Conservation (phyloP, 768 basidiomycete species). For the Auriscalpium vulgare region DNA sequence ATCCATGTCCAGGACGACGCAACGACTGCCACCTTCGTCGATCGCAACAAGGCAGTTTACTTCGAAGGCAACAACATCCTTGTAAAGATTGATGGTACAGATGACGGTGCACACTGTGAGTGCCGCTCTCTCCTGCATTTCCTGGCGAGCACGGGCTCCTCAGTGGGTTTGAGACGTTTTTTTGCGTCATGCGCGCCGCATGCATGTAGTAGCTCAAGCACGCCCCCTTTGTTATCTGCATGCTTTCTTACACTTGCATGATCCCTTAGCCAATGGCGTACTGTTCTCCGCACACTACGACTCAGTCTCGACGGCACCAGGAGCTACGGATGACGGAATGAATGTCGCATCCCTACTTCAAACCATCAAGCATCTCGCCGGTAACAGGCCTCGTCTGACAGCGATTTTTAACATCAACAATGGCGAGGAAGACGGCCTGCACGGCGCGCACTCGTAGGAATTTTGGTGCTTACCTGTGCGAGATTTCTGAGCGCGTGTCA, state of each 20-base stretch:
- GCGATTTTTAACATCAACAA: conserved; percentile 83
- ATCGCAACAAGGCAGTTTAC: conserved; percentile 28
- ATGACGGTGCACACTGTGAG: conserved; percentile 22
- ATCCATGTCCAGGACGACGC: conserved; percentile 43
- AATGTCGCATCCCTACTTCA: conserved; percentile 59
- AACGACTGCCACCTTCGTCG: conserved; percentile 40
- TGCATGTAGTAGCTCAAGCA: background rate
- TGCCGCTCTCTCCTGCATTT: conserved; percentile 9
- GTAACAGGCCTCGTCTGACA: conserved; percentile 45
- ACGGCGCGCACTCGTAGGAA: conserved; percentile 59
- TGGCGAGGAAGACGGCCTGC: conserved; percentile 71
- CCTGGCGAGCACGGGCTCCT: background rate
- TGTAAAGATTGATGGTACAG: conserved; percentile 52
- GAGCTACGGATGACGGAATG: conserved; percentile 77
- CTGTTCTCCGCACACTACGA: conserved; percentile 80
- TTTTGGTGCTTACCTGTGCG: conserved; percentile 4
- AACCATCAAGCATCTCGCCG: conserved; percentile 39
- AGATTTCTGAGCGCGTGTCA: background rate
- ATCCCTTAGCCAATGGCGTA: conserved; percentile 32
- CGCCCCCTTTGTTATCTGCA: background rate
- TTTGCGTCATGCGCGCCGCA: background rate
- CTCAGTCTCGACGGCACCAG: conserved; percentile 68
- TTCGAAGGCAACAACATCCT: conserved; percentile 65
- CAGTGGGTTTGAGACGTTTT: background rate
- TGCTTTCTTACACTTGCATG: background rate